Conservation (phyloP, 192 early-diverging fungal species). For the Lobosporangium transversale region DNA sequence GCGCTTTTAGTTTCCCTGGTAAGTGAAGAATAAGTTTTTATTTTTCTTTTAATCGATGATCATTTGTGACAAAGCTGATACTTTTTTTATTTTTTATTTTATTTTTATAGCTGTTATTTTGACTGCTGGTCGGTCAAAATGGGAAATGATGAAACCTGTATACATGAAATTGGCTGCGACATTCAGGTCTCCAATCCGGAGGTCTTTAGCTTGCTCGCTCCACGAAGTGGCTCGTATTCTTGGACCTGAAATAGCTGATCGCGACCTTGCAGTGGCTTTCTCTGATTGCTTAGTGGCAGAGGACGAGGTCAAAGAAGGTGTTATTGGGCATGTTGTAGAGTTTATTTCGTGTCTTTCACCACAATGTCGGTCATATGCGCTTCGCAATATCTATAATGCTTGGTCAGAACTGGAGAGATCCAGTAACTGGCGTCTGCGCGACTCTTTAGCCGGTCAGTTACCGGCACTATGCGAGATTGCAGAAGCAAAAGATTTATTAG, state of each 20-base stretch:
- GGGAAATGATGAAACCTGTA: constrained; percentile 64
- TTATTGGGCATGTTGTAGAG: constrained; percentile 73
- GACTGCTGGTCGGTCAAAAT: constrained; percentile 63
- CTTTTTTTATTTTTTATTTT: too few relatives aligned
- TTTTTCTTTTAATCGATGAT: too few relatives aligned
- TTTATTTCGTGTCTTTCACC: constrained; percentile 72
- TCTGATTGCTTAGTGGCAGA: constrained; percentile 60
- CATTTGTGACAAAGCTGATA: too few relatives aligned
- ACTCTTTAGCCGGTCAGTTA: constrained; percentile 78
- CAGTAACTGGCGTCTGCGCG: constrained; percentile 77
- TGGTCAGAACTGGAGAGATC: constrained; percentile 70
- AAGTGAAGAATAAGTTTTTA: too few relatives aligned
- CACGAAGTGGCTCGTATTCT: constrained; percentile 69
- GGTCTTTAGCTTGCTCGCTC: constrained; percentile 66
- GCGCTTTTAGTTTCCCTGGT: constrained; percentile 70
- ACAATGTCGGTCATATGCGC: constrained; percentile 69
- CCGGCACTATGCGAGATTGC: constrained; percentile 72
- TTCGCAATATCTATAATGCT: constrained; percentile 73
- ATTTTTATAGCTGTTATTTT: constrained; percentile 64
- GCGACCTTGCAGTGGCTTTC: constrained; percentile 63
- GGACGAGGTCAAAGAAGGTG: constrained; percentile 77
- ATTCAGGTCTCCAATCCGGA: constrained; percentile 63
- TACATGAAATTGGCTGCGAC: constrained; percentile 37
- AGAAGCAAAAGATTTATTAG: constrained; percentile 67
- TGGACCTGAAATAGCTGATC: constrained; percentile 63